These are phyloP conservation scores for Aspergillus tamarii DNA, from an alignment of 2,329 filamentous ascomycete species.

Conservation along the genomic window DNA sequence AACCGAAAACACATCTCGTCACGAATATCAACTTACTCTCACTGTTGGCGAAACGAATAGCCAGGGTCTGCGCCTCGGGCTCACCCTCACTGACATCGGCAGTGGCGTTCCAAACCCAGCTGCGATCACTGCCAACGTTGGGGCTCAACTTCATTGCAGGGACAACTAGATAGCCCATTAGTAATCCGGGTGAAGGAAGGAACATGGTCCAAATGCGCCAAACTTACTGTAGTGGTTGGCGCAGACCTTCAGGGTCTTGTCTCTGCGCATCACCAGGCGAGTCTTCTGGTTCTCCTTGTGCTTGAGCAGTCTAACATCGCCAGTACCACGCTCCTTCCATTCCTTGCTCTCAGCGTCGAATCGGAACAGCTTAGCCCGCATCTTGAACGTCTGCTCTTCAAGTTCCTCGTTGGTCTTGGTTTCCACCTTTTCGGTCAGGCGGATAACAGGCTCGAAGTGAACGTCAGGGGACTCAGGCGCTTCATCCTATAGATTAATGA, in stretches of 20 bases:
- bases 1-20: too few species aligned
- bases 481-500: conserved; percentile 58
- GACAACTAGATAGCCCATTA: conserved; percentile 65
- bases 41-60: conserved; percentile 95
- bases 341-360: conserved; percentile 89
- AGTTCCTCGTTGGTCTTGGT: conserved; percentile 97
- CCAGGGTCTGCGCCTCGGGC: conserved; percentile 91
- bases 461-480: conserved; percentile 87
- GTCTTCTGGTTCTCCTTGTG: conserved; percentile 99
- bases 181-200: neutral
- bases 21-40: conserved; percentile 70
- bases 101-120: conserved; percentile 98
- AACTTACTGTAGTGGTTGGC: conserved; percentile 97
- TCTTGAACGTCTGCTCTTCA: conserved; percentile 98
- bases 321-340: conserved; percentile 99
- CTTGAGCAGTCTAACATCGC: conserved; percentile 94
- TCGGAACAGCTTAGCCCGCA: conserved; percentile 99
- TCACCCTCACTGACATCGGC: conserved; percentile 98
- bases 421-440: conserved; percentile 94
- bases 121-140: conserved; percentile 96
- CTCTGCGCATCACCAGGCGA: conserved; percentile 94
- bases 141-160: conserved; percentile 98
- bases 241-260: conserved; percentile 99
- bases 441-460: conserved; percentile 96
- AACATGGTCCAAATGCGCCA: neutral